Conservation (phyloP, 768 basidiomycete genomes). For the Termitomyces sp. region DNA sequence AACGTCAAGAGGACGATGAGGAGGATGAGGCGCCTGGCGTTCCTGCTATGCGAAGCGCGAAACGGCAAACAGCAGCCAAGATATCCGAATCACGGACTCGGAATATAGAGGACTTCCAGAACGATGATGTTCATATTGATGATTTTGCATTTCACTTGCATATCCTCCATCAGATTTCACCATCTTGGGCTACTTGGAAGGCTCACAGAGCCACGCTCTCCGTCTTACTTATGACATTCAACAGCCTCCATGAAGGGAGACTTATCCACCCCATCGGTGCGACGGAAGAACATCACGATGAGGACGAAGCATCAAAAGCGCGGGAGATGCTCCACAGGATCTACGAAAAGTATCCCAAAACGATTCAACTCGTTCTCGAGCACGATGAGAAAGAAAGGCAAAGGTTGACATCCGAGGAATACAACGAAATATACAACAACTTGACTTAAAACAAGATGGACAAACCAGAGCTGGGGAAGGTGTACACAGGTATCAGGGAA, state of each 20-base stretch:
- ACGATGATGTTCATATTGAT: conserved; percentile 20
- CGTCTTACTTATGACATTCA: conserved; percentile 44
- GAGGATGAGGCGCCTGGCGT: conserved; percentile 26
- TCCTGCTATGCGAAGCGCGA: conserved; percentile 29
- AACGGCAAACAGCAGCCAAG: conserved; percentile 16
- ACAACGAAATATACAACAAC: conserved; percentile 34
- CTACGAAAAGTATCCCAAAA: conserved; percentile 48
- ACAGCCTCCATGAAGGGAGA: conserved; percentile 49
- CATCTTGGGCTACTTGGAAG: conserved; percentile 64
- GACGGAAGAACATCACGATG: conserved; percentile 25
- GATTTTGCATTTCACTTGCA: conserved; percentile 62
- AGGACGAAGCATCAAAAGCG: conserved; percentile 31
- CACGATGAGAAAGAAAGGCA: conserved; percentile 32
- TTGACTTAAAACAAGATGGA: conserved; percentile 15
- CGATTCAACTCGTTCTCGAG: conserved; percentile 30
- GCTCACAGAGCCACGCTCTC: conserved; percentile 54
- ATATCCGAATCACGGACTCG: conserved; percentile 14
- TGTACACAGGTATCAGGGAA: conserved; percentile 8
- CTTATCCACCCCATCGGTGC: conserved; percentile 40
- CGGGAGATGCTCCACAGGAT: conserved; percentile 43
- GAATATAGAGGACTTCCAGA: conserved; percentile 16
- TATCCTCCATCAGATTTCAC: conserved; percentile 61
- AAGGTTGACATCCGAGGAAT: conserved; percentile 24
- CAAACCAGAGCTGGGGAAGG: not conserved
- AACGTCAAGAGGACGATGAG: not conserved